Conservation (phyloP, 805 yeast genomes). For the Geotrichum ghanense region DNA sequence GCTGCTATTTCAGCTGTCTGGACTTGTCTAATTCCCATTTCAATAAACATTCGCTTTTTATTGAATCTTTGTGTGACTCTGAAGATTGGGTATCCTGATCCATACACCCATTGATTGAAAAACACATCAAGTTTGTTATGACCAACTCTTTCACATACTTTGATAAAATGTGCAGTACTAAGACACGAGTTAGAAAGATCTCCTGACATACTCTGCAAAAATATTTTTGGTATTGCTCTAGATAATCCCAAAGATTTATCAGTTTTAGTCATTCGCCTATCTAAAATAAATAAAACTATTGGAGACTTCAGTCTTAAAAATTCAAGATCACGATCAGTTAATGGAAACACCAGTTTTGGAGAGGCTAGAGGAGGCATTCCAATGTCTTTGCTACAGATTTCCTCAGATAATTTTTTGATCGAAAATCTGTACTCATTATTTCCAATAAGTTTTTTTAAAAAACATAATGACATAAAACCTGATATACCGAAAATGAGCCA, state of each 20-base stretch:
- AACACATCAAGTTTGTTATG: conserved; percentile 72
- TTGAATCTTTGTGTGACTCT: conserved; percentile 86
- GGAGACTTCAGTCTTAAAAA: conserved; percentile 79
- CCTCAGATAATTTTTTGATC: conserved; percentile 52
- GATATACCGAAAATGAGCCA: conserved; percentile 90
- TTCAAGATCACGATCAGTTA: conserved; percentile 46
- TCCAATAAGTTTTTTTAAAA: conserved; percentile 65
- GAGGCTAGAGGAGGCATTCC: conserved; percentile 73
- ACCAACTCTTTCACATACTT: conserved; percentile 90
- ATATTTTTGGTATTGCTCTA: conserved; percentile 82
- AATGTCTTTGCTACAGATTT: conserved; percentile 61
- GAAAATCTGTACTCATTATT: conserved; percentile 67
- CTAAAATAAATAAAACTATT: conserved; percentile 69
- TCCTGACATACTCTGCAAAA: conserved; percentile 91
- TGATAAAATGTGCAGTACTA: conserved; percentile 76
- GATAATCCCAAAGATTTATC: conserved; percentile 88
- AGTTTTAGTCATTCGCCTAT: conserved; percentile 89
- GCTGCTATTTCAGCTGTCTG: conserved; percentile 51
- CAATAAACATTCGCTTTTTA: conserved; percentile 86
- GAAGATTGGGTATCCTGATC: conserved; percentile 81
- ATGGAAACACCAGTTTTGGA: conserved; percentile 56
- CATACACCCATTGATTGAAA: conserved; percentile 88
- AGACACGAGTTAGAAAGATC: conserved; percentile 70
- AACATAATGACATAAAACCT: conserved; percentile 67
- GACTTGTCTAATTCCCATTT: conserved; percentile 86